Evolutionary conservation across 2,329 filamentous ascomycete genomes (phyloP).

Genomic region (Xylaria sp.): DNA sequence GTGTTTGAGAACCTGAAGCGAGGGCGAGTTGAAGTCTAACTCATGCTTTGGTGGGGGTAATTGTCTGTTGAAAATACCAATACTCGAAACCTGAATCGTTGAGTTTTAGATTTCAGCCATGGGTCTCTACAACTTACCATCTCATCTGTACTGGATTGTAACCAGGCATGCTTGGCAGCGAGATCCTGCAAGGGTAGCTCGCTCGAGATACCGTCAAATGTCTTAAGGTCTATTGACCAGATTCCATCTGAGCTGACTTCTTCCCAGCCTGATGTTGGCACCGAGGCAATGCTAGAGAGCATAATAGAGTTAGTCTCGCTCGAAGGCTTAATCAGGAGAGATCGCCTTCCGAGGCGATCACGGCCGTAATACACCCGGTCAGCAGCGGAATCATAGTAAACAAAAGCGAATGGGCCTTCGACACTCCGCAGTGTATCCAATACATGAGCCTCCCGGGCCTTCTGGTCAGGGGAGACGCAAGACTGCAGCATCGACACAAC

Average conservation of each 20-base stretch:
- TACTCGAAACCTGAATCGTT: slow-evolving; percentile 62
- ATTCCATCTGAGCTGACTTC: slow-evolving; percentile 90
- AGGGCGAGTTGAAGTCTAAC: slow-evolving; percentile 56
- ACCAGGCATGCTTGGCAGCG: slow-evolving; percentile 50
- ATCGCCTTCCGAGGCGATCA: slow-evolving; percentile 87
- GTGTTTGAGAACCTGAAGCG: slow-evolving; percentile 63
- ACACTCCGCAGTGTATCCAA: slow-evolving; percentile 67
- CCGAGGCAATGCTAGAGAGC: slow-evolving; percentile 77
- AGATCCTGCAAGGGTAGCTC: slow-evolving; percentile 31
- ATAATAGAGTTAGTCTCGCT: slow-evolving; percentile 57
- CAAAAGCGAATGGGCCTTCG: slow-evolving; percentile 88
- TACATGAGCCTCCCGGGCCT: slow-evolving; percentile 51
- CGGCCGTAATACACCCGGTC: slow-evolving; percentile 80
- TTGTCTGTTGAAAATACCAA: slow-evolving; percentile 62
- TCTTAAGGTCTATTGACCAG: slow-evolving; percentile 70
- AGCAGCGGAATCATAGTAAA: slow-evolving; percentile 76
- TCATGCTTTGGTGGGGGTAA: slow-evolving; percentile 49
- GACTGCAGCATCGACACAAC: slow-evolving; percentile 65
- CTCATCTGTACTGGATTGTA: slow-evolving; percentile 48
- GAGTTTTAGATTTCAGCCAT: slow-evolving; percentile 45
- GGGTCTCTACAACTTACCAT: slow-evolving; percentile 55
- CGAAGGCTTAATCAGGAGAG: slow-evolving; percentile 72
- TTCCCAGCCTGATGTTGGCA: slow-evolving; percentile 64
- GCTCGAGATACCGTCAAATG: slow-evolving; percentile 16
- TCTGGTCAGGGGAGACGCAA: slow-evolving; percentile 40